Base-by-base conservation (phyloP, 805 yeast species). In the Tetrapisispora nanseiensis region DNA sequence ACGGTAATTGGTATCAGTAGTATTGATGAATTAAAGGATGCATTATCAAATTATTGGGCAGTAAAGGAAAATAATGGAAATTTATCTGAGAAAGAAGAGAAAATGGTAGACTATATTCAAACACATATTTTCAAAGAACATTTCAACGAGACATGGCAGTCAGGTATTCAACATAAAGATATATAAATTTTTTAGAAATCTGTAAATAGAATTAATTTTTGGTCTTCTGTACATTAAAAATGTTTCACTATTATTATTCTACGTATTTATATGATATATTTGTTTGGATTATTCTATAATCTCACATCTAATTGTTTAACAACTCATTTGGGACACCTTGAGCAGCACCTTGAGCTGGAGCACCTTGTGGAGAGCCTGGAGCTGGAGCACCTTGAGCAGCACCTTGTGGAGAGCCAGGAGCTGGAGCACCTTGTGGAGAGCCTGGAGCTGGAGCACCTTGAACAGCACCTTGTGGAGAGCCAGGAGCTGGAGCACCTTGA, bases 1-100 rank as follows among this genome's bases (percentile, higher is more conserved):
- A 77, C 89, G 2, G 92, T 89, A 2, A 63, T 89, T 37, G 97
- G 97, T 1, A 78, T 84, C 22, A 77, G 89, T 34, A 74, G 64
- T 22, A 56, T 80, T 2, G 61, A 55, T 4, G 96, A 89, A 56
- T 69, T 89, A 43, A 61, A 75, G 15, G 66, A 63, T 32, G 95
- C 95, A 0, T 61, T 82, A 12, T 54, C 56, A 0, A 78, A 76
- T 49, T 82, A 75, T 55, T 69, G 77, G 68, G 54, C 54, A 12
- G 77, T 78, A 11, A 46, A 48, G 6, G 40, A 56, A 11, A 21
- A 28, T 5, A 10, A 24, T 33, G 61, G 64, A 15, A 52, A 57
- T 4, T 40, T 67, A 10, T 67, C 68, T 26, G 59, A 50, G 11
- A 39, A 46, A 3, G 94, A 83, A 50, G 65, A 56, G 10, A 44